Percentiles rank a stretch among this genome's conserved stretches.
These are phyloP conservation scores for Phaseolus coccineus DNA, from an alignment of 331 rosid species.

Conservation along the genomic window DNA sequence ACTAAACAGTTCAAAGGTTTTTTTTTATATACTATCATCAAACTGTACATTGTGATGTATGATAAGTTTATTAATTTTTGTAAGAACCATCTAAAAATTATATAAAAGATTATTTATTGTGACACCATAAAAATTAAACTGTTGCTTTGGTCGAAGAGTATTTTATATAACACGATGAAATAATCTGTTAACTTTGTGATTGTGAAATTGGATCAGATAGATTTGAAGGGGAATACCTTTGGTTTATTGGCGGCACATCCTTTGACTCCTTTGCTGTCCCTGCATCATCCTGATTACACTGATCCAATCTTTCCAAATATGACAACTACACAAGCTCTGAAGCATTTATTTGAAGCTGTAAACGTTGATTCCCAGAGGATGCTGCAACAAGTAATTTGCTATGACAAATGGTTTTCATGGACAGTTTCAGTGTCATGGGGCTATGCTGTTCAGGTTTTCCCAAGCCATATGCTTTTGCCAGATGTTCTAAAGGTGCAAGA, in stretches of 20 bases:
- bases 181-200: slow-evolving; percentile 27
- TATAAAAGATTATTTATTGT: background rate
- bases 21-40: background rate
- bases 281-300: slow-evolving; percentile 69
- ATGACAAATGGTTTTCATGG: slow-evolving; percentile 82
- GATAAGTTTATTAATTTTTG: background rate
- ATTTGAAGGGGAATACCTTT: slow-evolving; percentile 72
- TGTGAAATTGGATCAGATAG: slow-evolving; percentile 57
- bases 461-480: slow-evolving; percentile 55
- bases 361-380: slow-evolving; percentile 73
- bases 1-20: background rate
- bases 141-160: background rate
- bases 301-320: slow-evolving; percentile 84
- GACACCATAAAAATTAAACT: background rate
- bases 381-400: slow-evolving; percentile 80
- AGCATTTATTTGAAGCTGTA: slow-evolving; percentile 66
- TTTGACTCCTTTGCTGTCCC: slow-evolving; percentile 69
- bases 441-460: slow-evolving; percentile 81
- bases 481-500: slow-evolving; percentile 61
- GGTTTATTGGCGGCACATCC: slow-evolving; percentile 94
- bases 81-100: background rate
- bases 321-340: slow-evolving; percentile 66
- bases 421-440: slow-evolving; percentile 96
- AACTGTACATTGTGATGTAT: background rate
- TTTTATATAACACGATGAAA: background rate